Evolutionary conservation across 2,329 filamentous ascomycete genomes (phyloP).

Genomic region (Ascosphaera pollenicola): DNA sequence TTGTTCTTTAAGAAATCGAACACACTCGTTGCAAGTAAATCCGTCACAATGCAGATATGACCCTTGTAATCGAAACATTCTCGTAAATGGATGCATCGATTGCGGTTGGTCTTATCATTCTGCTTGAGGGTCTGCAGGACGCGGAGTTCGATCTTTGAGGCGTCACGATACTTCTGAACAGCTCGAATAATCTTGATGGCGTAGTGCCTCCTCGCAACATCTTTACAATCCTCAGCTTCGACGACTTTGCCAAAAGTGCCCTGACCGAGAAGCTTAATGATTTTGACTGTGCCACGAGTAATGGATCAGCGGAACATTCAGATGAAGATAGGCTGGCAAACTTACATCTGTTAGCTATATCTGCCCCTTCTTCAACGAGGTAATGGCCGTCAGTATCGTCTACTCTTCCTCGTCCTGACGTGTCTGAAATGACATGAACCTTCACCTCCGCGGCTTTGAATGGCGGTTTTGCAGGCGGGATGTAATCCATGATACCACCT

Average conservation of each 20-base stretch:
- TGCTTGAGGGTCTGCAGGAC: slow-evolving; percentile 79
- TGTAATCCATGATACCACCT: slow-evolving; percentile 56
- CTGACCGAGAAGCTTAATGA: slow-evolving; percentile 75
- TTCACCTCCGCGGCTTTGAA: slow-evolving; percentile 71
- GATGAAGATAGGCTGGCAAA: slow-evolving; percentile 8
- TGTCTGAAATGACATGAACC: slow-evolving; percentile 36
- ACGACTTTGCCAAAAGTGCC: slow-evolving; percentile 98
- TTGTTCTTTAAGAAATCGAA: slow-evolving; percentile 98
- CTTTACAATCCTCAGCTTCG: slow-evolving; percentile 59
- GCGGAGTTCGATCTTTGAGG: slow-evolving; percentile 78
- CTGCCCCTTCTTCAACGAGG: slow-evolving; percentile 69
- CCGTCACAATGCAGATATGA: slow-evolving; percentile 74
- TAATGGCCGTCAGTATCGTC: slow-evolving; percentile 97
- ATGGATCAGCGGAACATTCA: slow-evolving; percentile 7
- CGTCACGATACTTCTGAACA: slow-evolving; percentile 94
- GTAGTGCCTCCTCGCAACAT: too few species aligned
- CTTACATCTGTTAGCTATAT: slow-evolving; percentile 77
- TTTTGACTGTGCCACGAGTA: slow-evolving; percentile 40
- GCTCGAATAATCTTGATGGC: slow-evolving; percentile 97
- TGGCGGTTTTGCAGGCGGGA: slow-evolving; percentile 67
- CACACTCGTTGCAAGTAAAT: slow-evolving; percentile 74
- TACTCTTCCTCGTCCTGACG: slow-evolving; percentile 45
- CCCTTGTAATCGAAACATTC: slow-evolving; percentile 96
- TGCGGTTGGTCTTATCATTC: slow-evolving; percentile 79
- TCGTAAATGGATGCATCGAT: slow-evolving; percentile 87